Conservation (phyloP, 208 protist genomes). For the Trypanosoma cruzi region DNA sequence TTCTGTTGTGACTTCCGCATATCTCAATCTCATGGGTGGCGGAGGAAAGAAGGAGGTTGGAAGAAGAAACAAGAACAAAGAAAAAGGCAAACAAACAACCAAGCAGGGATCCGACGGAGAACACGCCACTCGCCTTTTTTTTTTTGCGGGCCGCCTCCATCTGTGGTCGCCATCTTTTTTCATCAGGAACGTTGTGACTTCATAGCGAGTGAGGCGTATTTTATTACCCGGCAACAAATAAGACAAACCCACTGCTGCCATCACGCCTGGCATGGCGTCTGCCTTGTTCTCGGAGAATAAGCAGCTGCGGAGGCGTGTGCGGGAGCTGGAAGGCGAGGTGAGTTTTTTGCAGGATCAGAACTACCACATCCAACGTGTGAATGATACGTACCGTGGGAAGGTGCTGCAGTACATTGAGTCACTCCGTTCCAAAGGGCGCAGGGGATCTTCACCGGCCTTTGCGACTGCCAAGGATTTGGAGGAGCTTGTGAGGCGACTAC, state of each 20-base stretch:
- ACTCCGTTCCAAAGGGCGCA: slow-evolving; percentile 1
- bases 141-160: neutral
- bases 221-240: neutral
- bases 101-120: too few relatives aligned
- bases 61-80: neutral
- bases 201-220: neutral
- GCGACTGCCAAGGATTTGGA: slow-evolving; percentile 9
- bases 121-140: neutral
- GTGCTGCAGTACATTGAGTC: slow-evolving; percentile 9
- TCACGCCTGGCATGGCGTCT: neutral
- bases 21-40: too few relatives aligned
- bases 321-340: slow-evolving; percentile 19
- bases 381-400: slow-evolving; percentile 21
- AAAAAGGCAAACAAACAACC: neutral
- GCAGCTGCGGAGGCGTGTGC: slow-evolving; percentile 3
- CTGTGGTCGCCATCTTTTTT: neutral
- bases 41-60: too few relatives aligned
- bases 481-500: slow-evolving; percentile 9
- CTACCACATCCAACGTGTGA: slow-evolving; percentile 21
- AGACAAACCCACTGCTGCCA: neutral
- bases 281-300: slow-evolving; percentile 1
- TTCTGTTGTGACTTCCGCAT: too few relatives aligned
- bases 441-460: neutral
- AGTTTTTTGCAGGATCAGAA: slow-evolving; percentile 16
- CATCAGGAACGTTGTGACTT: neutral